Evolutionary conservation across 495 filamentous ascomycete species (phyloP), one percentile per base, ranked within the genome.

Genomic region (Podospora pseudocomata): DNA sequence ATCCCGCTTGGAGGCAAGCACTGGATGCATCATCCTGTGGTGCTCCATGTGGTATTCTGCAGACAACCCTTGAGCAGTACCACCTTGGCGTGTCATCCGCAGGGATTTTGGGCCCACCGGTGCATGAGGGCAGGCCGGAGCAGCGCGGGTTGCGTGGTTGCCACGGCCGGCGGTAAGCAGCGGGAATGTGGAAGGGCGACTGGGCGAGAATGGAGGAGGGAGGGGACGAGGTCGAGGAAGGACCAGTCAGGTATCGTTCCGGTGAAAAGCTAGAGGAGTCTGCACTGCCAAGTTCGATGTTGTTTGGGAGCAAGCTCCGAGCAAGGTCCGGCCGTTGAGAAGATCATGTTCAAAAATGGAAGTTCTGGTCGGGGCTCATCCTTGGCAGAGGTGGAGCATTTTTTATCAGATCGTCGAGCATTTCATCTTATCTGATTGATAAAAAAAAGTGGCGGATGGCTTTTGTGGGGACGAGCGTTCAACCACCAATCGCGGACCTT

Each of bases 361-460:
- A 32, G 4, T 32, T 32, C 30, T 32, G 30, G 30, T 49, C 11
- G 39, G 39, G 39, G 9, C 39, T 11, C 13, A 19, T 19, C 55
- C 55, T 58, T 58, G 55, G 55, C 55, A 58, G n/a, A 2, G 4
- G 55, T 58, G 1, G 55, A 11, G 13, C 55, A 2, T 4, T 58
- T 58, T 58, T 58, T 58, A 58, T 58, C 55, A 13, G 39, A 49
- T 49, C 39, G 2, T 58, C 23, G 55, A 56, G n/a, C 7, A 58
- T 58, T 26, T 58, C n/a, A 58, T 58, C 55, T 58, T 19, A 58
- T 58, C n/a, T 19, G 55, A 58, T 58, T 58, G 55, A 58, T 58
- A 58, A 19, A 19, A 23, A 0, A 11, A 19, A 20, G 55, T 58
- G 55, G 18, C 11, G n/a, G 55, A n/a, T 9, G 7, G 39, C 39